Base-by-base conservation (phyloP, 306 rosid genomes). In the Potentilla sterilis region DNA sequence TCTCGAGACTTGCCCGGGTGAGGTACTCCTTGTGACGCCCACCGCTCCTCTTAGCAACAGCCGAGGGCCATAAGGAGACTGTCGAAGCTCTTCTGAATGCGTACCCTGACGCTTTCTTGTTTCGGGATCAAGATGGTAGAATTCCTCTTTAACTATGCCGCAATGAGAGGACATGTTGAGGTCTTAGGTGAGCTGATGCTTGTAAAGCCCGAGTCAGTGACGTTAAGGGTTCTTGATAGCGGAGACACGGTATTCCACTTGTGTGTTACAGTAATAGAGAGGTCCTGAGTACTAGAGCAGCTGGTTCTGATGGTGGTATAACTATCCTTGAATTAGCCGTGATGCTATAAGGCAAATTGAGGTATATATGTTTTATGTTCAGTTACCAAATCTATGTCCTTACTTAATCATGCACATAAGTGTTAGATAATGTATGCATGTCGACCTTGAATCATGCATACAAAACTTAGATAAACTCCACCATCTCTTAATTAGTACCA, bases 101-200 rank as follows among this genome's bases (percentile, higher is more conserved):
- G 7, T n/a, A 69, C 2, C 35, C 14, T 2, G 58, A 28, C 34
- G 58, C 58, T 9, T 78, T 77, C 73, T 64, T 78, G 72, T 3
- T 14, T 16, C 0, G 0, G 1, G 68, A 78, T 16, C 16, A 63
- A 41, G 46, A 71, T 6, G 73, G 67, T 0, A 78, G 57, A 51
- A 49, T 51, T 16, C 81, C 81, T 12, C 15, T 77, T 7, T 75
- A 77, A 77, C 32, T 77, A 69, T 11, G 81, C 75, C 3, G 75
- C 57, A 15, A 69, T 77, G 10, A 77, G 75, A 57, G 80, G 80
- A 5, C 66, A 47, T 18, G 16, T 2, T 3, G 69, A 69, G 15
- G 58, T 49, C n/a, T 49, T 49, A 49, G 55, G 8, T 49, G 55
- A 49, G 21, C 21, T 49, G 55, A 15, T 49, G 38, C 16, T 28